Evolutionary conservation across 2,329 filamentous ascomycete species (phyloP), one percentile per base, ranked within the genome.

Genomic region (Epichloe baconii): DNA sequence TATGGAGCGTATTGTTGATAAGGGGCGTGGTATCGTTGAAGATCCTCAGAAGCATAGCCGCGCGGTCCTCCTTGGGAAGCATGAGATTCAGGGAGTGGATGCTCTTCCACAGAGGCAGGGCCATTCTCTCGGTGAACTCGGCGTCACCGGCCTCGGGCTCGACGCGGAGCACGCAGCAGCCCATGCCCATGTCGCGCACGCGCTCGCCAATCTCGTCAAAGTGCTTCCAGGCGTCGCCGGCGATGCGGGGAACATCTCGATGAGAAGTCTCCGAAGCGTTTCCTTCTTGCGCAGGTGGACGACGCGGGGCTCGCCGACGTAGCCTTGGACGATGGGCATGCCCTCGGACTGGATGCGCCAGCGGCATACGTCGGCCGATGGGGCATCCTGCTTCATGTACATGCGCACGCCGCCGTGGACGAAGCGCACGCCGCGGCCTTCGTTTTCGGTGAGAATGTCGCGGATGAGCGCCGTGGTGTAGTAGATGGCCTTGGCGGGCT

Each of bases 271-370:
- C 54, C 80, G 80, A 55, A 98, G 77, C 0, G 90, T 97, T 58
- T 85, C 79, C 71, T 87, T 84, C 66, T 85, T 83, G 58, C 78
- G 80, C 51, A 96, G 74, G 49, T 78, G 77, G 40, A 98, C 78
- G 10, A 91, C 79, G 17, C 93, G 80, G 50, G 81, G 74, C 58
- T 85, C 79, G 19, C 88, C 88, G 2, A 97, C 84, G 77, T 94
- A 97, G 26, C 88, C 86, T 63, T 95, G 86, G 37, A 96, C 75
- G 57, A 98, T 89, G 10, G 86, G 82, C 71, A 98, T 82, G 23
- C 93, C 93, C 68, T 98, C 93, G 12, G 85, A 86, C 73, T 98
- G 93, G 60, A 98, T 93, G 45, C 93, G 82, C 93, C 93, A 98
- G 53, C 85, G 80, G 72, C 90, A 95, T 36, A 93, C 85, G 50